Percentiles rank a stretch among this genome's conserved stretches.
Conservation (phyloP, 1,139 yeast species). For the Blastobotrys aristatus region DNA sequence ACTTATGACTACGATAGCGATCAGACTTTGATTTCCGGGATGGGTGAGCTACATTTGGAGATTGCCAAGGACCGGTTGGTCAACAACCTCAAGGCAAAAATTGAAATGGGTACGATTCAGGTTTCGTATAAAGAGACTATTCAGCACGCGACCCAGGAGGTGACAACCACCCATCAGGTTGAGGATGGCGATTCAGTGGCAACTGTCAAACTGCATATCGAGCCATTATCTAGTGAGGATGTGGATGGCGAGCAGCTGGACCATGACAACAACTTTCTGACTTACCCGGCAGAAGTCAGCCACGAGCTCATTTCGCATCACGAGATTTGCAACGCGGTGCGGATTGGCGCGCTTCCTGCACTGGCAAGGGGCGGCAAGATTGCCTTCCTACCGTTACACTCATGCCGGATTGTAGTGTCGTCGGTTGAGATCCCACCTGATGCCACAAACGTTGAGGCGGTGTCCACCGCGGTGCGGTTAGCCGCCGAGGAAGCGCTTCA, state of each 20-base stretch:
- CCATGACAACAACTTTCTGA: slow-evolving; percentile 39
- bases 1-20: slow-evolving; percentile 79
- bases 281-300: slow-evolving; percentile 34
- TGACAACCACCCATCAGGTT: slow-evolving; percentile 27
- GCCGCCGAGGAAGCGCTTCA: slow-evolving; percentile 41
- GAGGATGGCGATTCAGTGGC: slow-evolving; percentile 22
- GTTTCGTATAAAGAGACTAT: slow-evolving; percentile 85
- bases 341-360: slow-evolving; percentile 51
- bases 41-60: slow-evolving; percentile 94
- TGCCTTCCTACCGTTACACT: slow-evolving; percentile 59
- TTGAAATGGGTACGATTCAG: slow-evolving; percentile 73
- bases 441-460: slow-evolving; percentile 37
- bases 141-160: slow-evolving; percentile 25
- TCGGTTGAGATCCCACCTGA: slow-evolving; percentile 55
- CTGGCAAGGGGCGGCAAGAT: slow-evolving; percentile 74
- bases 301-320: slow-evolving; percentile 26
- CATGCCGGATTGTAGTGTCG: slow-evolving; percentile 50
- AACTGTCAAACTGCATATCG: slow-evolving; percentile 43
- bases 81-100: slow-evolving; percentile 75
- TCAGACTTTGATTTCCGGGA: slow-evolving; percentile 82
- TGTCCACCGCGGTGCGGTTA: slow-evolving; percentile 44
- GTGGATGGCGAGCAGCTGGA: slow-evolving; percentile 28
- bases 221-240: slow-evolving; percentile 46
- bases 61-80: slow-evolving; percentile 74
- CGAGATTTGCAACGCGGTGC: slow-evolving; percentile 31